Conservation (phyloP, 2,329 filamentous ascomycete genomes). For the Aurifilum marmelostoma region DNA sequence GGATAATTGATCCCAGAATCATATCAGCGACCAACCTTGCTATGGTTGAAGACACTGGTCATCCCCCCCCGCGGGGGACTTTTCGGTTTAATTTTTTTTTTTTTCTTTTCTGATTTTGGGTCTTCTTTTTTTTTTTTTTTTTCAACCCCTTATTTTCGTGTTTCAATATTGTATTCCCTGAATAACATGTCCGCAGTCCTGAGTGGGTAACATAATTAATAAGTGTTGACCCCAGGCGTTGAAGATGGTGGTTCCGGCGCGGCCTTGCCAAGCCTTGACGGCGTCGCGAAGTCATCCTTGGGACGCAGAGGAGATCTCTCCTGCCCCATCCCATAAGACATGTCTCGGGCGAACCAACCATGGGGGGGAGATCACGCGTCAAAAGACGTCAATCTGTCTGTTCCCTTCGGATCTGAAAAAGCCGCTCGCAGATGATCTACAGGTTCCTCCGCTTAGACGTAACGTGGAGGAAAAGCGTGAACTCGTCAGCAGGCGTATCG, state of each 20-base stretch:
- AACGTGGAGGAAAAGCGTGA: neutral
- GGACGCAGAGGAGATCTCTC: neutral
- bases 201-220: neutral
- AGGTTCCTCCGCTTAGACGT: neutral
- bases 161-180: neutral
- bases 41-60: neutral
- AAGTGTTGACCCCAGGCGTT: conserved; percentile 3
- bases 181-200: neutral
- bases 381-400: neutral
- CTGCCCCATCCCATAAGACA: neutral
- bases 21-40: too few relatives aligned
- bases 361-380: conserved; percentile 3
- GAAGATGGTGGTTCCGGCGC: conserved; percentile 10
- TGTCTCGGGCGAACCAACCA: conserved; percentile 7
- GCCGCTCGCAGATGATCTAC: neutral
- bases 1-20: neutral
- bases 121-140: neutral
- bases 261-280: conserved; percentile 16
- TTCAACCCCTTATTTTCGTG: neutral
- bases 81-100: too few relatives aligned
- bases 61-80: too few relatives aligned
- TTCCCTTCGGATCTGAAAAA: neutral
- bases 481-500: neutral
- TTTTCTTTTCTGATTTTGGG: neutral
- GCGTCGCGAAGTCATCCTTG: conserved; percentile 11